Percentiles rank a stretch among this genome's conserved stretches.
Evolutionary conservation across 78 protist genomes (phyloP).

Genomic region (Emiliania huxleyi): DNA sequence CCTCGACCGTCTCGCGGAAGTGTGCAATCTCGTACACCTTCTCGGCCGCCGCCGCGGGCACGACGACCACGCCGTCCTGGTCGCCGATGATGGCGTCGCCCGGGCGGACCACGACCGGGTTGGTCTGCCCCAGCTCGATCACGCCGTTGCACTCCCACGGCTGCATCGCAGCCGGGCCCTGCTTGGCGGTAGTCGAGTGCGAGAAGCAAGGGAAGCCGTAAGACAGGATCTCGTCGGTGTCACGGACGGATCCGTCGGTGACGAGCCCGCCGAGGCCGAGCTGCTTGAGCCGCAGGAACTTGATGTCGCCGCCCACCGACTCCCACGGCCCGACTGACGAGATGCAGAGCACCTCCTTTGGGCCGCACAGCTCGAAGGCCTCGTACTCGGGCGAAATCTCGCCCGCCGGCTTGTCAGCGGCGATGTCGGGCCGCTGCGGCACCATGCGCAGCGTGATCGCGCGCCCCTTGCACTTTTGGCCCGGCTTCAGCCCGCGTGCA

Average conservation of each 20-base stretch:
- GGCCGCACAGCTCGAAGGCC: slow-evolving; percentile 46
- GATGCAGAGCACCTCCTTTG: slow-evolving; percentile 27
- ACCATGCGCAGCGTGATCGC: slow-evolving; percentile 32
- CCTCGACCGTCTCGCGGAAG: slow-evolving; percentile 38
- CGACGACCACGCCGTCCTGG: slow-evolving; percentile 48
- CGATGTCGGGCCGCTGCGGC: slow-evolving; percentile 51
- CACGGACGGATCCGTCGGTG: slow-evolving; percentile 51
- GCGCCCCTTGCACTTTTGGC: slow-evolving; percentile 17
- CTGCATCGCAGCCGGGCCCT: slow-evolving; percentile 51
- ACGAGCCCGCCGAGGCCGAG: slow-evolving; percentile 31
- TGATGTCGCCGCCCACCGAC: slow-evolving; percentile 49
- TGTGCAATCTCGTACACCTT: slow-evolving; percentile 41
- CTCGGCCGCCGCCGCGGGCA: slow-evolving; percentile 26
- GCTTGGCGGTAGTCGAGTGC: slow-evolving; percentile 42
- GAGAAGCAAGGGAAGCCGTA: slow-evolving; percentile 34
- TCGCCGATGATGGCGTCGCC: slow-evolving; percentile 46
- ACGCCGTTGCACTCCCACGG: slow-evolving; percentile 51
- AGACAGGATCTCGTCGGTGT: slow-evolving; percentile 19
- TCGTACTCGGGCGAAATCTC: slow-evolving; percentile 38
- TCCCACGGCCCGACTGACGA: slow-evolving; percentile 53
- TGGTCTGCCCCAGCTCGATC: not conserved
- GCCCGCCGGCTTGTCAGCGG: slow-evolving; percentile 37
- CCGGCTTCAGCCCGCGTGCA: slow-evolving; percentile 1
- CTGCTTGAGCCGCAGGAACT: slow-evolving; percentile 52
- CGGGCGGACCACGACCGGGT: slow-evolving; percentile 33